phyloP scores from a whole-genome alignment of 352 stramenopile genomes.

The Pythium phragmiticola region DNA sequence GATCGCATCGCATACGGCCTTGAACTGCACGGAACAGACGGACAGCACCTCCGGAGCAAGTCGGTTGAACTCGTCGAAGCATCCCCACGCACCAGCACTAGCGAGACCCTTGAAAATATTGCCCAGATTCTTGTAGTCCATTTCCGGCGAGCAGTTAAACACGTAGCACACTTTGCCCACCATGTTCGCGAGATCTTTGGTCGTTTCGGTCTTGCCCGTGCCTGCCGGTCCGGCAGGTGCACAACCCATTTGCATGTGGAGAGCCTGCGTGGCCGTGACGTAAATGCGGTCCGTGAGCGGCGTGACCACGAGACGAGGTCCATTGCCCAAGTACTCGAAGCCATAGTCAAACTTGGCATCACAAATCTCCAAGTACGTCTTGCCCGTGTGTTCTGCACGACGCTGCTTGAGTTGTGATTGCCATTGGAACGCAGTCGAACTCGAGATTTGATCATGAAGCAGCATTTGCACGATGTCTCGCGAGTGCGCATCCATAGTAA shows the following conservation, averaged over 20 bases:
- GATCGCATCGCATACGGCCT: conserved; percentile 94
- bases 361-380: conserved; percentile 85
- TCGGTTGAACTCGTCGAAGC: conserved; percentile 96
- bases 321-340: conserved; percentile 96
- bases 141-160: conserved; percentile 95
- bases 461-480: conserved; percentile 92
- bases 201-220: conserved; percentile 95
- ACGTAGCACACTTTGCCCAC: conserved; percentile 94
- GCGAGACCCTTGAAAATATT: conserved; percentile 96
- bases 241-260: conserved; percentile 96
- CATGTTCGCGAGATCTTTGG: conserved; percentile 93
- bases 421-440: conserved; percentile 87
- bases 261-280: conserved; percentile 92
- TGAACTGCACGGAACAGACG: conserved; percentile 94
- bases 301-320: conserved; percentile 92
- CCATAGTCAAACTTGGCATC: conserved; percentile 93
- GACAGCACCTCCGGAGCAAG: conserved; percentile 91
- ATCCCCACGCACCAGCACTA: conserved; percentile 92
- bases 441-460: conserved; percentile 80
- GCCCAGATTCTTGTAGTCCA: conserved; percentile 95
- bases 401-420: conserved; percentile 92
- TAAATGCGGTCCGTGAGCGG: conserved; percentile 95
- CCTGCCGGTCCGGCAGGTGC: conserved; percentile 87
- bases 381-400: conserved; percentile 39
- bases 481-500: conserved; percentile 93